These are phyloP conservation scores for Fraxinus latifolia DNA, from an alignment of 305 asterid genomes.

Conservation along the genomic window DNA sequence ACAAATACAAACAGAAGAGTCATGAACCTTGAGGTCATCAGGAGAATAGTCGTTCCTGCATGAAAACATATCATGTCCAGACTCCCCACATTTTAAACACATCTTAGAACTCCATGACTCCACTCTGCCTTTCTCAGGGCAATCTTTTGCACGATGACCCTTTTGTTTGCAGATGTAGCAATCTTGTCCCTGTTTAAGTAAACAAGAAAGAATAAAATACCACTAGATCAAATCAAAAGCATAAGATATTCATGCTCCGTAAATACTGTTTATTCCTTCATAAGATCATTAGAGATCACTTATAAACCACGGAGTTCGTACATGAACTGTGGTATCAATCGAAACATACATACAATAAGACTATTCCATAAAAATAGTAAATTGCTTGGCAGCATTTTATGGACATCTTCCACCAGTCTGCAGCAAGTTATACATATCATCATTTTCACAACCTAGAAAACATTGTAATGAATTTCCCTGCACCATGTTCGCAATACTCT, in stretches of 20 bases:
- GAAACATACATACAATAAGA: background rate
- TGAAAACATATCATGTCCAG: slow-evolving; percentile 80
- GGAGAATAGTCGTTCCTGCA: slow-evolving; percentile 63
- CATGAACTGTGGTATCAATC: background rate
- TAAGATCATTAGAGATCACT: background rate
- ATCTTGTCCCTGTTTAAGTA: slow-evolving; percentile 58
- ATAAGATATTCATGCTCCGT: background rate
- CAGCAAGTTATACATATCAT: background rate
- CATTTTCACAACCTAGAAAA: background rate
- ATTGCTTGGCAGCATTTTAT: background rate
- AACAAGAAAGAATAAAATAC: slow-evolving; percentile 2
- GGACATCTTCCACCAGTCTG: background rate
- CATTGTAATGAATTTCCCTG: background rate
- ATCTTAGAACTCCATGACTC: slow-evolving; percentile 41
- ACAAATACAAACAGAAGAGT: background rate
- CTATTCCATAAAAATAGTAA: background rate
- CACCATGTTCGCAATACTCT: background rate
- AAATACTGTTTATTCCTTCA: background rate
- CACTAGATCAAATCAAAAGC: background rate
- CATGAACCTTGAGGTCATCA: slow-evolving; percentile 69
- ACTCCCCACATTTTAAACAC: slow-evolving; percentile 84
- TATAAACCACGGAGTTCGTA: background rate
- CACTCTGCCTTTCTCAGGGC: slow-evolving; percentile 53
- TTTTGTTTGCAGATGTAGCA: slow-evolving; percentile 83
- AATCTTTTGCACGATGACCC: slow-evolving; percentile 91